Conservation (phyloP, 2,329 filamentous ascomycete genomes). For the Fusarium gaditjirri region DNA sequence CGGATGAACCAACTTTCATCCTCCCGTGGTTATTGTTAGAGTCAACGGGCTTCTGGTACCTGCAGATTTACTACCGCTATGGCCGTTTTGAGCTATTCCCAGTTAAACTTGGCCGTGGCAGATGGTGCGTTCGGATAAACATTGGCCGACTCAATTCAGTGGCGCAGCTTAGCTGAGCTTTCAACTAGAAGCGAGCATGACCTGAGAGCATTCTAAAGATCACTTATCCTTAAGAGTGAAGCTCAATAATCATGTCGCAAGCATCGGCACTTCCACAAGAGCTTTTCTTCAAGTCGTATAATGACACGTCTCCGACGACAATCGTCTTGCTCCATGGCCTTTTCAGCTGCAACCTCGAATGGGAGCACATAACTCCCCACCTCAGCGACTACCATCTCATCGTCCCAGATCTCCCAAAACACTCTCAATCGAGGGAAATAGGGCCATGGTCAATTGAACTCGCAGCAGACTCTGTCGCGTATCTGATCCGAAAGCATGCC, state of each 20-base stretch:
- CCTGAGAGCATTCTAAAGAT: background rate
- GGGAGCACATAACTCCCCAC: constrained; percentile 48
- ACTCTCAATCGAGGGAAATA: constrained; percentile 50
- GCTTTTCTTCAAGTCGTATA: constrained; percentile 15
- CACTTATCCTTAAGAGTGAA: rapidly evolving
- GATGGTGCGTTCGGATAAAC: background rate
- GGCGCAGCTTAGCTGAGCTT: background rate
- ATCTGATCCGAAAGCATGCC: constrained; percentile 49
- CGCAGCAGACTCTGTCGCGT: constrained; percentile 48
- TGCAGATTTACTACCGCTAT: background rate
- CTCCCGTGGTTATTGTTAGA: background rate
- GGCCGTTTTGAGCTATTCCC: background rate
- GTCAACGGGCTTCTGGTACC: background rate
- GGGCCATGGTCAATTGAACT: constrained; percentile 45
- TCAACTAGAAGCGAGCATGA: too few relatives aligned
- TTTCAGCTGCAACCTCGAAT: constrained; percentile 50
- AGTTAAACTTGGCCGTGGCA: background rate
- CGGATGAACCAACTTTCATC: background rate
- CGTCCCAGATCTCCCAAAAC: constrained; percentile 52
- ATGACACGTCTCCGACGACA: constrained; percentile 43
- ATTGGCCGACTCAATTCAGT: background rate
- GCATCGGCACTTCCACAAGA: background rate
- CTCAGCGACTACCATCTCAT: constrained; percentile 54
- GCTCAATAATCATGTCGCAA: background rate
- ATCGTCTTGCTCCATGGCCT: constrained; percentile 49